Evolutionary conservation across 2,329 filamentous ascomycete genomes (phyloP), one percentile per base, ranked within the genome.

Genomic region (Xylariales sp.): DNA sequence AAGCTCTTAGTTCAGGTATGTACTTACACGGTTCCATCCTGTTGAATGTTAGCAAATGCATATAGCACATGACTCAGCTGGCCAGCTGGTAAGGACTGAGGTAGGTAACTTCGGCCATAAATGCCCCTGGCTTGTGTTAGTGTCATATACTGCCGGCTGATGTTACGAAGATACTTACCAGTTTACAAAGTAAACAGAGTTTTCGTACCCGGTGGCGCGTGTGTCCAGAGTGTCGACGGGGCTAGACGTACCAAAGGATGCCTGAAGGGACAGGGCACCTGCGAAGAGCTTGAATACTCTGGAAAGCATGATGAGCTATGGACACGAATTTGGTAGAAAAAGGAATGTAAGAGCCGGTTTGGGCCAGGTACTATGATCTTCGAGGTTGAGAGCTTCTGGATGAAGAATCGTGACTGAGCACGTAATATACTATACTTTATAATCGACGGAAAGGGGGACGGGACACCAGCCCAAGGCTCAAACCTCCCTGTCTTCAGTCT

Each of bases 21-120:
- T 40, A 60, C 71, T 56, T 73, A 84, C 64, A 91, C 84, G 52
- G 86, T 84, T 24, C 89, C 89, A 40, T 84, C 77, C 1, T 76
- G 59, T 7, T 71, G 69, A 14, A 94, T 62, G 56, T 94, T 90
- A 53, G 87, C 84, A 62, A 95, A 95, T 2, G 88, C 76, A 55
- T 79, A 95, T 2, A 95, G 71, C 2, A 95, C 70, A 53, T 93
- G 86, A 0, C 84, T 91, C 38, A 95, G 66, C 47, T 88, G 70
- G 2, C 78, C 70, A 2, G 72, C 78, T 0, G 84, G 84, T 7
- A 95, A 71, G 51, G 88, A 71, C 38, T 83, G 74, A 0, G 86
- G 84, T 42, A 84, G 74, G 56, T 84, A 88, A 48, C 86, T 78
- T 41, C 86, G 76, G 18, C 68, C 81, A 55, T 95, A 93, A 38